phyloP scores from a whole-genome alignment of 371 early-diverging fungal genomes.

The Mortierella sp. region DNA sequence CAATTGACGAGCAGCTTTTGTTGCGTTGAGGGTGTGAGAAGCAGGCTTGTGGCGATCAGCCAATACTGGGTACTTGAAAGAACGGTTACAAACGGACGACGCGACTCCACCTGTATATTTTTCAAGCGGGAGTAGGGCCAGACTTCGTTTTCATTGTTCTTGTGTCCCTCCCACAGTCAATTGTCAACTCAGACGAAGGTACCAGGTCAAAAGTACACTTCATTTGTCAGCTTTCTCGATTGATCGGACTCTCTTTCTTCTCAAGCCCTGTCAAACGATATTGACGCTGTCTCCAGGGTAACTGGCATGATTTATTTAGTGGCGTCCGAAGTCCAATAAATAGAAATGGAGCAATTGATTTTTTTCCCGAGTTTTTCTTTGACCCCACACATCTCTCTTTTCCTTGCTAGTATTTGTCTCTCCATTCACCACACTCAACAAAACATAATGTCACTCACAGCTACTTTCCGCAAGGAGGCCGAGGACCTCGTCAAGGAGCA shows the following conservation, averaged over 20 bases:
- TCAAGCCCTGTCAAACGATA: neutral
- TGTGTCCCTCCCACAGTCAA: too few species aligned
- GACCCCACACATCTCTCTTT: neutral
- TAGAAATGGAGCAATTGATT: neutral
- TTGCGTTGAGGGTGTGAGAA: too few species aligned
- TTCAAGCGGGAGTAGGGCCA: neutral
- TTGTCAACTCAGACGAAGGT: neutral
- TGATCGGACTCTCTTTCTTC: neutral
- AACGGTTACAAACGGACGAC: neutral
- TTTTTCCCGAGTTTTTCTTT: constrained; percentile 4
- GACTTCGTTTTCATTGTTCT: too few species aligned
- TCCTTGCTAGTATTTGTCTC: neutral
- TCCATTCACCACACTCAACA: neutral
- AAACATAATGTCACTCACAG: constrained; percentile 49
- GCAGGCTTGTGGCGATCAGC: too few species aligned
- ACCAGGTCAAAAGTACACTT: neutral
- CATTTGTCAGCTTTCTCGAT: constrained; percentile 5
- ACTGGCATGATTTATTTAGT: neutral
- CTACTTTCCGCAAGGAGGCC: constrained; percentile 42
- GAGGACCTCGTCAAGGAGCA: constrained; percentile 72
- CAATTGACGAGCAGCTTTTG: too few species aligned
- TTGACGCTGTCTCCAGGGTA: neutral
- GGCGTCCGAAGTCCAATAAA: neutral
- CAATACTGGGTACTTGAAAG: too few species aligned
- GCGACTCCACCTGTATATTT: neutral